Base-by-base conservation (phyloP, 805 yeast species). In the Lipomyces starkeyi region DNA sequence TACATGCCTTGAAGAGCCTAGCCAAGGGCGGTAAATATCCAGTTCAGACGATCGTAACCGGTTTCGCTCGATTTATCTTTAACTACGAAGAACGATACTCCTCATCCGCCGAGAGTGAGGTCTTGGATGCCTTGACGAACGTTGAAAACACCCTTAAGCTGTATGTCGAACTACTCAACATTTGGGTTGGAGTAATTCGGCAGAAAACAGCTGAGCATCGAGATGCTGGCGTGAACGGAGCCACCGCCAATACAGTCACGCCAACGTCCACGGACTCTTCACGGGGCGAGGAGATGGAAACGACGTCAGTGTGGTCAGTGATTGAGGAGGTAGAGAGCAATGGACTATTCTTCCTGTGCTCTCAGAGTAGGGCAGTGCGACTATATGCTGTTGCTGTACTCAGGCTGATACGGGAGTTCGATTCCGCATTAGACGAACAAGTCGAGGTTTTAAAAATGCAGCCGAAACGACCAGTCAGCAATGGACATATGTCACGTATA, bases 281-380 rank as follows among this genome's bases (percentile, higher is more conserved):
- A 6, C 65, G 84, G 7, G 79, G 83, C 6, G 93, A 90, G 70
- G 91, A 88, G 66, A 77, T 91, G 49, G 94, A 91, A 75, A 83
- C 91, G 84, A 91, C 91, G 72, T 87, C 87, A 59, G 87, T 92
- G 20, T 87, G 91, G 70, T 90, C 97, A 0, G 89, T 91, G 0
- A 88, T 95, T 59, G 98, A 95, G 78, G 98, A 94, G 70, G 91
- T 94, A 9, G 99, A 95, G 78, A 98, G 99, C 0, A 91, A 93
- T 75, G 99, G 97, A 0, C 79, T 95, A 37, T 95, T 91, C 74
- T 94, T 96, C 75, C 80, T 95, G 27, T 91, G 97, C 74, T 91
- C 97, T 0, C 96, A 93, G 73, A 97, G 93, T 75, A 83, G 89
- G 56, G 82, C 85, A 29, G 85, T 91, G 13, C 82, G 99, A 63